A percentile compares a stretch with the other conserved stretches of the same genome.
Conservation (phyloP, 306 rosid species). For the Acacia melanoxylon region DNA sequence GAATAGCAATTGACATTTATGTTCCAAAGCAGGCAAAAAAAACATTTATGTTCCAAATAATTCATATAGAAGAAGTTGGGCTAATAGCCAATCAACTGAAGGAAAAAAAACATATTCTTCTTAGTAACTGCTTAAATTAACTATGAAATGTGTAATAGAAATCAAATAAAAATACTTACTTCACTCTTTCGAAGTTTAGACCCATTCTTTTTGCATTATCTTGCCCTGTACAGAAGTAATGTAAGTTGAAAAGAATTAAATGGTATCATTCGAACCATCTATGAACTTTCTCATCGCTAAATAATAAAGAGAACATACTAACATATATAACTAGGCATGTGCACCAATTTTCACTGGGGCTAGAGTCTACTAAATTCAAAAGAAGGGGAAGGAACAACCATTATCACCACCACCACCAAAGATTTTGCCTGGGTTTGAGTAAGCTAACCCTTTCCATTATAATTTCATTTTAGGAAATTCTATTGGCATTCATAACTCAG, state of each 20-base stretch:
- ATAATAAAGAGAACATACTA: neutral
- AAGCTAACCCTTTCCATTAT: neutral
- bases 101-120: neutral
- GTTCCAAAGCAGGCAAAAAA: neutral
- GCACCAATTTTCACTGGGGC: neutral
- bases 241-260: conserved; percentile 27
- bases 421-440: conserved; percentile 2
- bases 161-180: conserved; percentile 52
- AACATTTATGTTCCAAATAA: conserved; percentile 21
- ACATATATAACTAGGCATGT: neutral
- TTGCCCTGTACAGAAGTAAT: conserved; percentile 57
- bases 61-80: neutral
- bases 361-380: neutral
- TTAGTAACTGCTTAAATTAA: neutral
- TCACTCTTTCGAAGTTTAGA: conserved; percentile 82
- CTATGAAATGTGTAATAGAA: neutral
- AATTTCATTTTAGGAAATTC: neutral
- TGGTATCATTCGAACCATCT: conserved; percentile 17
- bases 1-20: conserved; percentile 3
- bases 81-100: neutral
- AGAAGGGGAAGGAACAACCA: neutral
- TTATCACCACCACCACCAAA: neutral
- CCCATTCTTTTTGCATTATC: conserved; percentile 95
- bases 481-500: neutral
- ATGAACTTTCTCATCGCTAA: conserved; percentile 10